Percentiles rank a stretch among this genome's conserved stretches.
These are phyloP conservation scores for Apiospora rasikravindrae DNA, from an alignment of 2,329 filamentous ascomycete species.

Conservation along the genomic window DNA sequence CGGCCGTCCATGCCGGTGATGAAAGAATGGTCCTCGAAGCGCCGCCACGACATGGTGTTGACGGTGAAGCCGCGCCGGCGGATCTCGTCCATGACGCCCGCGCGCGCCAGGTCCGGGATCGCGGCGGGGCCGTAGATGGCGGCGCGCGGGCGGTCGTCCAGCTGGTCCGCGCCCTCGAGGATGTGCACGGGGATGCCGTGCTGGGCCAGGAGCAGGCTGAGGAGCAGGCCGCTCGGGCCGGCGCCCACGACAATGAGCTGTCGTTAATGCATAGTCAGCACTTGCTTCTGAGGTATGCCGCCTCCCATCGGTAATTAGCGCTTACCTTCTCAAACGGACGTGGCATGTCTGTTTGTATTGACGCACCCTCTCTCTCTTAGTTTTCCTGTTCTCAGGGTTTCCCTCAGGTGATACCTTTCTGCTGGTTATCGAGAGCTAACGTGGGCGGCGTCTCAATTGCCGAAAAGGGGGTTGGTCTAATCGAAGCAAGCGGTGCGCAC, in stretches of 20 bases:
- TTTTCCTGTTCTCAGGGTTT: not conserved
- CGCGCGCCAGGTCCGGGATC: slow-evolving; percentile 61
- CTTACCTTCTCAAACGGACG: slow-evolving; percentile 37
- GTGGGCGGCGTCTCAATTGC: not conserved
- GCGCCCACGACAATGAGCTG: slow-evolving; percentile 55
- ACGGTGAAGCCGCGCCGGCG: slow-evolving; percentile 44
- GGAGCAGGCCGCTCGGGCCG: slow-evolving; percentile 54
- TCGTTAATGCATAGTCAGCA: not conserved
- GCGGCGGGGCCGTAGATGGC: slow-evolving; percentile 66
- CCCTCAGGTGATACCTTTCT: too few species aligned
- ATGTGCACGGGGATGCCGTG: slow-evolving; percentile 58
- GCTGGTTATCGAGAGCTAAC: not conserved
- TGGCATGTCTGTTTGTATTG: slow-evolving; percentile 26
- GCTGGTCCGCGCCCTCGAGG: slow-evolving; percentile 58
- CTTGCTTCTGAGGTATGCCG: not conserved
- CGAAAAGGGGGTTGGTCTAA: not conserved
- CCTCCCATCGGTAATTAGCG: not conserved
- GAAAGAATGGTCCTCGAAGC: slow-evolving; percentile 39
- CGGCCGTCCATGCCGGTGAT: slow-evolving; percentile 45
- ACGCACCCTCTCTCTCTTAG: too few species aligned
- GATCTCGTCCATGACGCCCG: slow-evolving; percentile 56
- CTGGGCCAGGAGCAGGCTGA: slow-evolving; percentile 58
- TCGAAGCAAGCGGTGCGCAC: not conserved
- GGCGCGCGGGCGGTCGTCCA: slow-evolving; percentile 66
- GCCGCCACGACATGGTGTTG: slow-evolving; percentile 47